A percentile compares a stretch with the other conserved stretches of the same genome.
These are phyloP conservation scores for Fraxinus quadrangulata DNA, from an alignment of 257 asterid species.

Conservation along the genomic window DNA sequence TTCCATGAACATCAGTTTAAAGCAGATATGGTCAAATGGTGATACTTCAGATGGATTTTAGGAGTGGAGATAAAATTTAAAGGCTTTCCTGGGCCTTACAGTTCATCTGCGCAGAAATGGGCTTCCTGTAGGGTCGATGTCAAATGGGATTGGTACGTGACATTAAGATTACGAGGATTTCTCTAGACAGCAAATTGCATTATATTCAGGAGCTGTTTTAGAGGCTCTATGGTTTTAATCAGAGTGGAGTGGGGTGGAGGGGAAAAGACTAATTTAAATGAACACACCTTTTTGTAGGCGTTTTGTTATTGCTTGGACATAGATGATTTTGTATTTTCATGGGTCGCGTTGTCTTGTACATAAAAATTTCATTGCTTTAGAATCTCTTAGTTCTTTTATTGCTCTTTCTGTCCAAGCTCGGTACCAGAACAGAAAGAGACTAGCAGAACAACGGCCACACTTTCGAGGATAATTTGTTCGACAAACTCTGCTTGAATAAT, in stretches of 20 bases:
- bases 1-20: not conserved
- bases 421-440: slow-evolving; percentile 54
- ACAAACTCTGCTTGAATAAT: slow-evolving; percentile 43
- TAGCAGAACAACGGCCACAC: slow-evolving; percentile 70
- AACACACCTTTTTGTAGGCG: too few species aligned
- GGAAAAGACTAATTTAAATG: too few species aligned
- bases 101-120: not conserved
- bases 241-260: too few species aligned
- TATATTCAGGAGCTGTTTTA: not conserved
- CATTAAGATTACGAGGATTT: too few species aligned
- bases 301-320: too few species aligned
- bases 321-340: too few species aligned
- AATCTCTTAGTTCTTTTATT: slow-evolving; percentile 2
- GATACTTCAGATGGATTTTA: not conserved
- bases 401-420: slow-evolving; percentile 40
- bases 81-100: not conserved
- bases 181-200: not conserved
- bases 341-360: not conserved
- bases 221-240: not conserved
- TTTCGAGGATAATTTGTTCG: slow-evolving; percentile 64
- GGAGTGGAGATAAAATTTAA: not conserved
- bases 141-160: not conserved
- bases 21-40: not conserved
- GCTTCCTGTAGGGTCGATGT: not conserved
- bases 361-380: not conserved